These are phyloP conservation scores for Fraxinus quadrangulata DNA, from an alignment of 257 asterid species.

Conservation along the genomic window DNA sequence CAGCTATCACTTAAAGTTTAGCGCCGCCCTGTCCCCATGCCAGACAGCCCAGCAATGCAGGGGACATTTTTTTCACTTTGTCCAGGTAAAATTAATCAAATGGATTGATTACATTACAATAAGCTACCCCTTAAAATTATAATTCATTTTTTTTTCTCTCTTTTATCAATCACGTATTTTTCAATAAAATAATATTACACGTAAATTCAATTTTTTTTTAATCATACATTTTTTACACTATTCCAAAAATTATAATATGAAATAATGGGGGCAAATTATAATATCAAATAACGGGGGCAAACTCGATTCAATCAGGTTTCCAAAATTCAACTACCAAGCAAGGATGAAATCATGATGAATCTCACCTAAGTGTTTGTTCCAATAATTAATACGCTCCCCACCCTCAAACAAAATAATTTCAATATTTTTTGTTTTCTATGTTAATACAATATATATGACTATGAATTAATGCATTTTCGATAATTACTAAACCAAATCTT, in stretches of 20 bases:
- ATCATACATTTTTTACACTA: too few relatives aligned
- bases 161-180: too few relatives aligned
- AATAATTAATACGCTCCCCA: not conserved
- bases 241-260: too few relatives aligned
- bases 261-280: too few relatives aligned
- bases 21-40: conserved; percentile 34
- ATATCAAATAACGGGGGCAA: too few relatives aligned
- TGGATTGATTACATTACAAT: not conserved
- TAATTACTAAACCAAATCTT: too few relatives aligned
- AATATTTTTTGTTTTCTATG: not conserved
- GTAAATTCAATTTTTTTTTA: too few relatives aligned
- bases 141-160: too few relatives aligned
- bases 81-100: not conserved
- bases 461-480: too few relatives aligned
- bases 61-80: conserved; percentile 31
- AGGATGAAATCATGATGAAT: conserved; percentile 30
- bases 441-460: too few relatives aligned
- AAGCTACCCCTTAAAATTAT: too few relatives aligned
- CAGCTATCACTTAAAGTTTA: conserved; percentile 6
- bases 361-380: not conserved
- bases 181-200: too few relatives aligned
- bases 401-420: not conserved
- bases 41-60: conserved; percentile 32
- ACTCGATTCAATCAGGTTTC: conserved; percentile 5
- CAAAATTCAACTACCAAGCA: conserved; percentile 30